A percentile compares a stretch with the other conserved stretches of the same genome.
phyloP scores from a whole-genome alignment of 495 filamentous ascomycete genomes.

The Collariella sp. region DNA sequence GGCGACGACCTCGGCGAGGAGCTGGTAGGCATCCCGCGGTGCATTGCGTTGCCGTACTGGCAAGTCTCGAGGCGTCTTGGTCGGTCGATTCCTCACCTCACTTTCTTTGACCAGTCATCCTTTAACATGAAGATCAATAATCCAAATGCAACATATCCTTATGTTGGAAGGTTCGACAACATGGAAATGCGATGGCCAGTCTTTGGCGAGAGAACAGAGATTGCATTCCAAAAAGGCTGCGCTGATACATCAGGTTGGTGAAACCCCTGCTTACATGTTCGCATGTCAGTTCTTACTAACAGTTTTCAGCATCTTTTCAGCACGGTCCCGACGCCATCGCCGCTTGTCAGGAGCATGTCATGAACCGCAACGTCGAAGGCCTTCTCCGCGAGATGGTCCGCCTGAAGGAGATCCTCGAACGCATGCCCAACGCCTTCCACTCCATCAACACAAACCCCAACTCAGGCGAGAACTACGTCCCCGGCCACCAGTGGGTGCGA shows the following conservation, averaged over 20 bases:
- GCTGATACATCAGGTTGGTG: constrained; percentile 32
- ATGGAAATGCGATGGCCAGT: constrained; percentile 47
- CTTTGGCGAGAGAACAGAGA: constrained; percentile 42
- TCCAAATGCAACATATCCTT: constrained; percentile 38
- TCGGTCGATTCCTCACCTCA: constrained; percentile 40
- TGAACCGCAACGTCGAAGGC: constrained; percentile 41
- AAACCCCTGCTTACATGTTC: not conserved
- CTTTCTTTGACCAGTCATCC: constrained; percentile 43
- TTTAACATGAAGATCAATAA: constrained; percentile 45
- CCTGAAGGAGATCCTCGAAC: constrained; percentile 43
- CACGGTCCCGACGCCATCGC: constrained; percentile 39
- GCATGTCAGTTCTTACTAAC: not conserved
- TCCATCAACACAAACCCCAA: constrained; percentile 45
- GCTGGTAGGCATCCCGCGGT: constrained; percentile 39
- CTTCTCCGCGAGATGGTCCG: constrained; percentile 40
- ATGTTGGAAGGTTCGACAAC: constrained; percentile 40
- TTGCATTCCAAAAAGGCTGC: constrained; percentile 40
- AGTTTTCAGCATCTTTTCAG: constrained; percentile 31
- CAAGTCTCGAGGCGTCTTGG: constrained; percentile 42
- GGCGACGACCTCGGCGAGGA: constrained; percentile 42
- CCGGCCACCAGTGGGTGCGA: constrained; percentile 34
- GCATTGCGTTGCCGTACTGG: constrained; percentile 41
- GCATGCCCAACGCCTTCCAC: constrained; percentile 44
- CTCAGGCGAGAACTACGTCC: constrained; percentile 39
- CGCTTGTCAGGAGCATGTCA: constrained; percentile 44